Evolutionary conservation across 352 stramenopile species (phyloP), one percentile per base, ranked within the genome.

Genomic region (Pythium folliculosum): DNA sequence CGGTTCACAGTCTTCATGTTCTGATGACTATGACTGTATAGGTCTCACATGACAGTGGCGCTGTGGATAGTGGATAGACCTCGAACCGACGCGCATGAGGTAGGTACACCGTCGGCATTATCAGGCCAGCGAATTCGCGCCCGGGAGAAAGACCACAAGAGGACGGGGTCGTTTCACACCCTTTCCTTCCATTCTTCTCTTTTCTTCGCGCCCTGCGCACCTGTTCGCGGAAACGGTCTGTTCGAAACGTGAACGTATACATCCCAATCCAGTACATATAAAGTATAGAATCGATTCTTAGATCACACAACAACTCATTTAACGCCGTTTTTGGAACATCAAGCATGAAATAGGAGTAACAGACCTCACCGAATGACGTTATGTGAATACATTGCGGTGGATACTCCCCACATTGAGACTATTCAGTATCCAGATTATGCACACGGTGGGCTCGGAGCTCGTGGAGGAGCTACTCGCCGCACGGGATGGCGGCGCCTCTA

Each of bases 371-470:
- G 10, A 13, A 40, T 40, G 35, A 47, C 13, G 40, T 1, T 47
- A 47, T 21, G 40, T 47, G 17, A 50, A 2, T 50, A 50, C 10
- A 27, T 22, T 21, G 7, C 3, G 16, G 43, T 12, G 12, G 1
- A 16, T 16, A 32, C 12, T 55, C 49, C 49, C 23, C 22, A n/a
- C 5, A 40, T 2, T 3, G 21, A 25, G 21, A 19, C 4, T 27
- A 55, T 53, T 32, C 6, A 19, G 30, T 37, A 25, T 40, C 27
- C 27, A 45, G 3, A 22, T 6, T 5, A 60, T 67, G 50, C 62
- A 69, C 25, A 30, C 40, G 3, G 63, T 70, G 14, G 54, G 63
- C 23, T 70, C 63, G 2, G 63, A 70, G 53, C 32, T 70, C 35
- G n/a, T 54, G n/a, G 35, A 8, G 2, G 51, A 68, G 52, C 51